Evolutionary conservation across 2,329 filamentous ascomycete species (phyloP).

Genomic region (Pseudocercospora fijiensis): DNA sequence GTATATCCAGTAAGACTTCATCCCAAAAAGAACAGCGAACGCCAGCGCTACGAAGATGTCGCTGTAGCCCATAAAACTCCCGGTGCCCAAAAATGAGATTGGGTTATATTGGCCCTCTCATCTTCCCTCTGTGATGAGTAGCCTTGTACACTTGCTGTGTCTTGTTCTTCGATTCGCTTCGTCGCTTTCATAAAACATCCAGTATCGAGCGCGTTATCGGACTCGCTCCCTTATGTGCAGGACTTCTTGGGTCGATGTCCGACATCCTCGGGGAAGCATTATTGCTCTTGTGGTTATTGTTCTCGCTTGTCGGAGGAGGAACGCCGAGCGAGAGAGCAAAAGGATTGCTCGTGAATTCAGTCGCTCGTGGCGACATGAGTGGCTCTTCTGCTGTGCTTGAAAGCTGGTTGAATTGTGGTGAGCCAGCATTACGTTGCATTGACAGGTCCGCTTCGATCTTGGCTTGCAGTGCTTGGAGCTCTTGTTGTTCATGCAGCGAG

Average conservation of each 20-base stretch:
- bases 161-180: background rate
- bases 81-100: background rate
- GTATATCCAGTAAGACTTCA: background rate
- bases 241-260: slow-evolving; percentile 66
- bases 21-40: background rate
- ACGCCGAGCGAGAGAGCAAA: slow-evolving; percentile 48
- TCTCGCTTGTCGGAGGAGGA: slow-evolving; percentile 36
- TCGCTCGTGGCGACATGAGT: slow-evolving; percentile 68
- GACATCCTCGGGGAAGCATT: slow-evolving; percentile 53
- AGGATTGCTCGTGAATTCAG: slow-evolving; percentile 70
- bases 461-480: slow-evolving; percentile 37
- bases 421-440: slow-evolving; percentile 7
- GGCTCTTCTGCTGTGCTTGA: slow-evolving; percentile 44
- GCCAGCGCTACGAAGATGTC: background rate
- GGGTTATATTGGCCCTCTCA: background rate
- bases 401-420: background rate
- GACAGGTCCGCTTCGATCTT: slow-evolving; percentile 34
- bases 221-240: slow-evolving; percentile 69
- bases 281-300: slow-evolving; percentile 51
- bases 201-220: slow-evolving; percentile 77
- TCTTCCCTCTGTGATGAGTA: background rate
- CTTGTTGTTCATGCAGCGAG: slow-evolving; percentile 36
- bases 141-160: slow-evolving; percentile 17
- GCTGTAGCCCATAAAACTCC: background rate
- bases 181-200: slow-evolving; percentile 66